Conservation (phyloP, 352 stramenopile species). For the Pythium vanterpoolii region DNA sequence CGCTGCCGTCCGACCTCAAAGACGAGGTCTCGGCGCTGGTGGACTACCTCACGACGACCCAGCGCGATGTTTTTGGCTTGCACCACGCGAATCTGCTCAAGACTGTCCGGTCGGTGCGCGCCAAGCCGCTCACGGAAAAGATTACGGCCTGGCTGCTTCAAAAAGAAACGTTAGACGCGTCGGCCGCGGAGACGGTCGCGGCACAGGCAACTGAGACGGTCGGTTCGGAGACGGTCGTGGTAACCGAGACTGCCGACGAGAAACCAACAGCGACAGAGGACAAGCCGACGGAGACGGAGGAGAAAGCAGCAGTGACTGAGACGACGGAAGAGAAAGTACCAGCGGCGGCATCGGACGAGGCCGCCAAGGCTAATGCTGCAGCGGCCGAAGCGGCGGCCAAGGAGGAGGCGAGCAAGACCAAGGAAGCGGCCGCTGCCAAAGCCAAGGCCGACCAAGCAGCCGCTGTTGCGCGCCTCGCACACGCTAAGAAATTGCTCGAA, state of each 20-base stretch:
- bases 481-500: conserved; percentile 26
- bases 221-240: background rate
- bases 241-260: background rate
- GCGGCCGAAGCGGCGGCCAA: conserved; percentile 7
- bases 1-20: conserved; percentile 8
- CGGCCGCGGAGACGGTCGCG: background rate
- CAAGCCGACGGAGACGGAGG: background rate
- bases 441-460: conserved; percentile 2
- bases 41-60: conserved; percentile 39
- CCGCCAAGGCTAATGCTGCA: background rate
- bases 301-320: background rate
- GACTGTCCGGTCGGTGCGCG: conserved; percentile 39
- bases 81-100: conserved; percentile 38
- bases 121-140: conserved; percentile 25
- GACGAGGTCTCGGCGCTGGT: conserved; percentile 20
- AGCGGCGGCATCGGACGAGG: background rate
- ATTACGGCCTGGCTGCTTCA: conserved; percentile 5
- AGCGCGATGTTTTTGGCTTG: conserved; percentile 22
- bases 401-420: conserved; percentile 1
- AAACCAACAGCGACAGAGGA: background rate
- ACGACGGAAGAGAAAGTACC: background rate
- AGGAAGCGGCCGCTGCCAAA: conserved; percentile 4
- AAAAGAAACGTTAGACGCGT: background rate
- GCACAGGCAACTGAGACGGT: background rate
- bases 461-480: background rate